phyloP scores from a whole-genome alignment of 1,284 basidiomycete genomes.

The Austroboletus novae-zelandiae region DNA sequence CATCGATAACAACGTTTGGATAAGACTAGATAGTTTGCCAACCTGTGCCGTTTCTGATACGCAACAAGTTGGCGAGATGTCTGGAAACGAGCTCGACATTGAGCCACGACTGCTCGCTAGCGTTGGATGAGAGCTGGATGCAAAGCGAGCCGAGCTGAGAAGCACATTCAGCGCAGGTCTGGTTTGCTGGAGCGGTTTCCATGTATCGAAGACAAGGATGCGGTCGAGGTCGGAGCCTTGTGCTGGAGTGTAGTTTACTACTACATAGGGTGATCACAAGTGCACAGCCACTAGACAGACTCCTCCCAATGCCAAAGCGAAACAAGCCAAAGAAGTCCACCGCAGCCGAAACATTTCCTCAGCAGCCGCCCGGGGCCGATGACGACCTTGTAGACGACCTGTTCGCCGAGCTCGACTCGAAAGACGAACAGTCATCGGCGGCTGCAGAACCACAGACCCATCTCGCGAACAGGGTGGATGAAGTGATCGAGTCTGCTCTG shows the following conservation, averaged over 20 bases:
- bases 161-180: slow-evolving; percentile 29
- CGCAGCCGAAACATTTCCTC: slow-evolving; percentile 23
- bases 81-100: slow-evolving; percentile 52
- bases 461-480: slow-evolving; percentile 40
- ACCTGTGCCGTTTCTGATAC: slow-evolving; percentile 52
- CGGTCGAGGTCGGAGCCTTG: neutral
- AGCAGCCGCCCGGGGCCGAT: slow-evolving; percentile 29
- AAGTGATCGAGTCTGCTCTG: slow-evolving; percentile 32
- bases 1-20: slow-evolving; percentile 11
- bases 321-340: slow-evolving; percentile 52
- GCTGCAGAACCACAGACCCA: slow-evolving; percentile 50
- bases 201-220: slow-evolving; percentile 15
- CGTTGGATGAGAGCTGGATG: slow-evolving; percentile 35
- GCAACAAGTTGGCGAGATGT: slow-evolving; percentile 59
- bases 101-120: slow-evolving; percentile 45
- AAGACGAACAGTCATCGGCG: slow-evolving; percentile 46
- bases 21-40: slow-evolving; percentile 13
- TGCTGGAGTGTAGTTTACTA: too few relatives aligned
- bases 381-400: slow-evolving; percentile 70
- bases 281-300: slow-evolving; percentile 11
- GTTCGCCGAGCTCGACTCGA: slow-evolving; percentile 67
- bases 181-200: slow-evolving; percentile 15
- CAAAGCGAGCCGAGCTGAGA: slow-evolving; percentile 32
- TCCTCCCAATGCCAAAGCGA: slow-evolving; percentile 40
- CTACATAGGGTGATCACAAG: too few relatives aligned